Evolutionary conservation across 331 rosid species (phyloP).

Genomic region (Quercus lobata): DNA sequence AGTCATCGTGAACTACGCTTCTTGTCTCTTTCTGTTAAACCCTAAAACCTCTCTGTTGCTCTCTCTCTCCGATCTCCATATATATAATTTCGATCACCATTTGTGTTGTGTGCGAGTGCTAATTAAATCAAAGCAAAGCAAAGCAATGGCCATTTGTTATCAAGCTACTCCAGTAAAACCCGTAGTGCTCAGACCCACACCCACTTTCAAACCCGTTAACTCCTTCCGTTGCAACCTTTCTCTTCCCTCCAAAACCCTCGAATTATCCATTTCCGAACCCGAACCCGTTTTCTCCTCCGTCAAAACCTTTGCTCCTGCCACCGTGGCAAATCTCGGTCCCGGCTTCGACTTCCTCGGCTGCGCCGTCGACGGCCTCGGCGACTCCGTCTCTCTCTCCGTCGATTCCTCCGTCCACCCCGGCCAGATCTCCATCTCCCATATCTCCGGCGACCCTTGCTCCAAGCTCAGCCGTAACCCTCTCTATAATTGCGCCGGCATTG

Average conservation of each 20-base stretch:
- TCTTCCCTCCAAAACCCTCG: slow-evolving; percentile 22
- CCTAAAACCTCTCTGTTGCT: no score
- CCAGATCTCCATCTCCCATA: slow-evolving; percentile 49
- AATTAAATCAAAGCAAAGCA: no score
- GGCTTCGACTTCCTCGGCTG: slow-evolving; percentile 90
- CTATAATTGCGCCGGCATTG: slow-evolving; percentile 82
- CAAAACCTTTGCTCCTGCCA: slow-evolving; percentile 82
- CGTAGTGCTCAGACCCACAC: background rate
- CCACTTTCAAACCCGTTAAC: slow-evolving; percentile 15
- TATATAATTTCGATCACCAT: no score
- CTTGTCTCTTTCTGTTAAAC: no score
- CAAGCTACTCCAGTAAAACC: slow-evolving; percentile 25
- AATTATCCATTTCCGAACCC: slow-evolving; percentile 37
- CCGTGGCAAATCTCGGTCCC: slow-evolving; percentile 86
- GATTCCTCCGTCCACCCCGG: slow-evolving; percentile 75
- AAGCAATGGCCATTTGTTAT: slow-evolving; percentile 44
- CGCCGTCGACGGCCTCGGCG: slow-evolving; percentile 83
- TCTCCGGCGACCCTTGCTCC: slow-evolving; percentile 37
- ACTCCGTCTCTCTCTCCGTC: slow-evolving; percentile 58
- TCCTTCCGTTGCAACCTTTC: slow-evolving; percentile 48
- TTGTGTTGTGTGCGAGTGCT: no score
- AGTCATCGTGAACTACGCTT: no score
- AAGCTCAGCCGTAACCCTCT: slow-evolving; percentile 77
- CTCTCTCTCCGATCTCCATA: no score
- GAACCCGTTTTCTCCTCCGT: slow-evolving; percentile 53